Conservation (phyloP, 1,284 basidiomycete species). For the Ceratobasidium papillatum region DNA sequence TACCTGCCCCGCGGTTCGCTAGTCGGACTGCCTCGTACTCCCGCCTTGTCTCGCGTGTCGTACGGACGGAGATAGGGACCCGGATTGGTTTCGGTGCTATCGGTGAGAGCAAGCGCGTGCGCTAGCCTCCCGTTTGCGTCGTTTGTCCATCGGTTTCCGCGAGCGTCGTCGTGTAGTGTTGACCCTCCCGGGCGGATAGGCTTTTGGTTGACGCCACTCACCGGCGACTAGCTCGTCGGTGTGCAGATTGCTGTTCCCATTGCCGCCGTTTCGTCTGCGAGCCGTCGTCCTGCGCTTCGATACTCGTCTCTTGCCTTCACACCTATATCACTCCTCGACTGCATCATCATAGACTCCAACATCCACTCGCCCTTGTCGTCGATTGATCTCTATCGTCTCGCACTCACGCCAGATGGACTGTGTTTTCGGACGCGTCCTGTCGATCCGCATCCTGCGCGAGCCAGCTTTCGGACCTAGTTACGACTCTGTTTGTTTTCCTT, state of each 20-base stretch:
- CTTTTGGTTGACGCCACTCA: constrained; percentile 35
- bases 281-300: constrained; percentile 1
- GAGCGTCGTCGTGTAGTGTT: not conserved
- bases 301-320: not conserved
- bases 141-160: not conserved
- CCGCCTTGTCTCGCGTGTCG: constrained; percentile 4
- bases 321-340: not conserved
- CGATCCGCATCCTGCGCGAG: constrained; percentile 30
- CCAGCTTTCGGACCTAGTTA: constrained; percentile 17
- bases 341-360: constrained; percentile 23
- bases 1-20: constrained; percentile 11
- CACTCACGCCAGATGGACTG: constrained; percentile 16
- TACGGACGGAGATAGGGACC: constrained; percentile 17
- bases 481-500: not conserved
- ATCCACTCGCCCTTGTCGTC: constrained; percentile 11
- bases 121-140: constrained; percentile 3
- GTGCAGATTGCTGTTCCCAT: constrained; percentile 34
- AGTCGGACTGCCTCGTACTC: constrained; percentile 14
- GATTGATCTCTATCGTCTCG: constrained; percentile 8
- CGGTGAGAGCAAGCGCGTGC: constrained; percentile 32
- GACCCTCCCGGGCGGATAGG: not conserved
- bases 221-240: constrained; percentile 29
- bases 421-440: constrained; percentile 1
- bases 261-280: constrained; percentile 3
- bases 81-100: constrained; percentile 10